Conservation (phyloP, 768 basidiomycete genomes). For the Rhizopogon vinicolor region DNA sequence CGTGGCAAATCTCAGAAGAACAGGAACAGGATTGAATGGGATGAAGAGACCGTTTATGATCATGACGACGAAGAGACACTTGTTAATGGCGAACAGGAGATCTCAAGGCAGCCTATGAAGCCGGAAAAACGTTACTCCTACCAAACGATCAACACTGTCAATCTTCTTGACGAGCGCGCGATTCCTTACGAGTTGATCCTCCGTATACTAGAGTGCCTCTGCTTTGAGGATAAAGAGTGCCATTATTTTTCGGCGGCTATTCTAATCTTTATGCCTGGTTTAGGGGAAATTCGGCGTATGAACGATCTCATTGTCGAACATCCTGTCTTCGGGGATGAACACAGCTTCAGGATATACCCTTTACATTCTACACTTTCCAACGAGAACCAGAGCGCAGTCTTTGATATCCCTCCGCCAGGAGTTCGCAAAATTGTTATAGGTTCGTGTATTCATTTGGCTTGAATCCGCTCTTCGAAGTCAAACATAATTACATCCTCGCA, state of each 20-base stretch:
- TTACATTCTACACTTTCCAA: constrained; percentile 92
- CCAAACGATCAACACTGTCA: constrained; percentile 71
- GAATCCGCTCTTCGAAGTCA: constrained; percentile 5
- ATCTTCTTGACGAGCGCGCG: constrained; percentile 79
- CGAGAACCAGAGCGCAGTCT: constrained; percentile 87
- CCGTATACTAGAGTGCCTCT: constrained; percentile 75
- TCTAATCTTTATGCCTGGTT: constrained; percentile 90
- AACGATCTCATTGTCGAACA: constrained; percentile 81
- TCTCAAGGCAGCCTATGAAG: constrained; percentile 33
- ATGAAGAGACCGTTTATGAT: constrained; percentile 56
- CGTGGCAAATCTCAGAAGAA: constrained; percentile 60
- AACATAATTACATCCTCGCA: constrained; percentile 20
- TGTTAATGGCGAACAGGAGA: neutral
- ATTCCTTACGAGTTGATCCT: constrained; percentile 93
- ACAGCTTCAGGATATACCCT: constrained; percentile 72
- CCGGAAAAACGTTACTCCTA: constrained; percentile 79
- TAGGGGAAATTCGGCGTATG: constrained; percentile 88
- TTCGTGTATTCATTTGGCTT: constrained; percentile 27
- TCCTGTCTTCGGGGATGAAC: constrained; percentile 54
- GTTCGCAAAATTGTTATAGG: constrained; percentile 93
- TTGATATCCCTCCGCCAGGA: constrained; percentile 78
- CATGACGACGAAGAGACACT: constrained; percentile 59
- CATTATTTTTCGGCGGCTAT: constrained; percentile 68
- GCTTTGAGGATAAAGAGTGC: constrained; percentile 58
- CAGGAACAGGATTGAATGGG: constrained; percentile 71